A percentile compares a stretch with the other conserved stretches of the same genome.
These are phyloP conservation scores for Salicornia ramosissima DNA, from an alignment of 148 eudicot genomes.

Conservation along the genomic window DNA sequence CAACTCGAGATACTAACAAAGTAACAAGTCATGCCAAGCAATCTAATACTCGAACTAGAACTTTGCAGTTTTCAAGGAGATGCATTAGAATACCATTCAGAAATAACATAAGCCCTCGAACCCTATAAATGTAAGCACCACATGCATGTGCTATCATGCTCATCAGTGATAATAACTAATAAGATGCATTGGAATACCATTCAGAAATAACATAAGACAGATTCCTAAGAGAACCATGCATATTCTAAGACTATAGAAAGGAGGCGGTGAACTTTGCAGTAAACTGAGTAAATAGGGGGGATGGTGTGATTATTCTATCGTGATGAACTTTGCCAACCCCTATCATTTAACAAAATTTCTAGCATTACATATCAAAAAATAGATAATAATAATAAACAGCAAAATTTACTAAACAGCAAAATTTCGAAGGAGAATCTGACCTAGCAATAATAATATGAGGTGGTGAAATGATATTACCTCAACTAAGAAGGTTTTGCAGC, in stretches of 20 bases:
- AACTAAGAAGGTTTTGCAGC: not conserved
- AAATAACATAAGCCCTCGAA: not conserved
- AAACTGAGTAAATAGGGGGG: too few species aligned
- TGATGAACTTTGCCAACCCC: not conserved
- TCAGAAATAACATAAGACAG: not conserved
- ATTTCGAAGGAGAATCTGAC: not conserved
- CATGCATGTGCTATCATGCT: not conserved
- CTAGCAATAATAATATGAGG: not conserved
- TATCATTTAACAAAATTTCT: too few species aligned
- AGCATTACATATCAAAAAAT: too few species aligned
- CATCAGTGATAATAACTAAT: not conserved
- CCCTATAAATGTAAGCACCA: not conserved
- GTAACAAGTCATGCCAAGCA: too few species aligned
- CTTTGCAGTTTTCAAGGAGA: too few species aligned
- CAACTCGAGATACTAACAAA: too few species aligned
- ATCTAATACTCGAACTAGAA: too few species aligned
- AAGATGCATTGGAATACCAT: not conserved
- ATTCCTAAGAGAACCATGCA: too few species aligned
- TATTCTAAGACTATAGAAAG: not conserved
- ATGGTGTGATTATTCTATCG: too few species aligned
- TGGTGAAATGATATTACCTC: conserved; percentile 17
- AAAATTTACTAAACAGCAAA: conserved; percentile 7
- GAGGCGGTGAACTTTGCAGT: not conserved
- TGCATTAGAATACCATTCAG: not conserved
- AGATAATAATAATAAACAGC: too few species aligned